These are phyloP conservation scores for Fusarium marasasianum DNA, from an alignment of 2,329 filamentous ascomycete genomes.

Conservation along the genomic window DNA sequence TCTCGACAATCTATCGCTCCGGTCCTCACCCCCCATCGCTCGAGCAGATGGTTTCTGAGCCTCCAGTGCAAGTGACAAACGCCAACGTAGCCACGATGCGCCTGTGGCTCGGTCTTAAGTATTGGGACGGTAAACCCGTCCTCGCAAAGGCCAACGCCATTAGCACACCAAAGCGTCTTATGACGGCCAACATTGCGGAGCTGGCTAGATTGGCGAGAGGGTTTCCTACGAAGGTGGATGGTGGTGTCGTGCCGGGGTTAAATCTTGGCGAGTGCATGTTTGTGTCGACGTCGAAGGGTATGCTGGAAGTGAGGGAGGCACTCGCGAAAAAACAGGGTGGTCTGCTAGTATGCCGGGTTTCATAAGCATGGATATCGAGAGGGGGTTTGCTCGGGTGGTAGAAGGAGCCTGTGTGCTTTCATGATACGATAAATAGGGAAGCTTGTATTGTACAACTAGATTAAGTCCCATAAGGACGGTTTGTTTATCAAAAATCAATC, in stretches of 20 bases:
- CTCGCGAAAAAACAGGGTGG: conserved; percentile 84
- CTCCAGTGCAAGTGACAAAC: conserved; percentile 69
- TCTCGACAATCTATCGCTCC: conserved; percentile 79
- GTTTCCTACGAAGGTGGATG: conserved; percentile 63
- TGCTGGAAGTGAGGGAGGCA: conserved; percentile 85
- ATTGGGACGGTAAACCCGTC: conserved; percentile 85
- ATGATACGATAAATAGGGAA: conserved; percentile 36
- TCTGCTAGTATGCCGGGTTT: conserved; percentile 77
- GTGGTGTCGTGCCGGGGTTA: conserved; percentile 77
- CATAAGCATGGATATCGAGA: conserved; percentile 43
- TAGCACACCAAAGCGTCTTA: conserved; percentile 77
- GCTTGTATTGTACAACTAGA: conserved; percentile 45
- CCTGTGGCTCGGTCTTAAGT: conserved; percentile 91
- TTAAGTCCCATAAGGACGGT: conserved; percentile 26
- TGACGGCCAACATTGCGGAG: conserved; percentile 71
- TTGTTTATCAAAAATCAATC: conserved; percentile 40
- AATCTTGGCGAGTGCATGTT: conserved; percentile 86
- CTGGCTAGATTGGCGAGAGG: conserved; percentile 75
- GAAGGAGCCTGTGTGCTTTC: conserved; percentile 20
- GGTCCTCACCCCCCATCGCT: conserved; percentile 66
- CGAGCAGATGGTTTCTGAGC: conserved; percentile 54
- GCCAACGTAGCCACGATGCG: conserved; percentile 78
- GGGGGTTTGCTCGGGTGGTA: background rate
- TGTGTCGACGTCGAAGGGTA: conserved; percentile 77
- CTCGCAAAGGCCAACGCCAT: conserved; percentile 73